Percentiles rank a stretch among this genome's conserved stretches.
Evolutionary conservation across 805 yeast genomes (phyloP).

Genomic region (Candida berthetii): DNA sequence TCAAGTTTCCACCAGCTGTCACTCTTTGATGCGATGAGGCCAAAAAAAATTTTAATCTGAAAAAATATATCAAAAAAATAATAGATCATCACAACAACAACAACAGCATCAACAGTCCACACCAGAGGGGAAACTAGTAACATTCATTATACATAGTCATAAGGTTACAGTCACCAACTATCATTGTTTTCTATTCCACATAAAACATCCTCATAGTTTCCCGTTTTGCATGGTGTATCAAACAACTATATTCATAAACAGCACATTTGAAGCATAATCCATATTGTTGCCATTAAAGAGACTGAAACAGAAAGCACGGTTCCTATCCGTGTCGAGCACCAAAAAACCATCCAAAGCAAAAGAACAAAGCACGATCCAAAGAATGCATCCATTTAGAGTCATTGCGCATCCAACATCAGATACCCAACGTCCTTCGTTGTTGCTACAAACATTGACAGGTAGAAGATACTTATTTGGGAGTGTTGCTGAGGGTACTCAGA

Average conservation of each 20-base stretch:
- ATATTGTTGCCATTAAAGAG: background rate
- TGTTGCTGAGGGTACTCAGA: constrained; percentile 81
- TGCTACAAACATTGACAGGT: constrained; percentile 31
- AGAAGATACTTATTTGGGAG: constrained; percentile 65
- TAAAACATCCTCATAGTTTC: no score
- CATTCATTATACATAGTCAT: no score
- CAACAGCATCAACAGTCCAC: no score
- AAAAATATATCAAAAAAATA: no score
- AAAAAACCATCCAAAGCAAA: background rate
- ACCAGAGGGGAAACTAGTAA: no score
- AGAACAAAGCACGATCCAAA: constrained; percentile 1
- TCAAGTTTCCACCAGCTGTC: no score
- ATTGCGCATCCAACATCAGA: constrained; percentile 61
- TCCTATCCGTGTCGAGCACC: background rate
- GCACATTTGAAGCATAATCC: background rate
- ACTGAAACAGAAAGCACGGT: background rate
- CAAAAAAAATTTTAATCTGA: no score
- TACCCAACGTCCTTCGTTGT: constrained; percentile 46
- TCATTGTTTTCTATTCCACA: no score
- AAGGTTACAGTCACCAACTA: no score
- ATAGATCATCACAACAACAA: no score
- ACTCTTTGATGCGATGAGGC: no score
- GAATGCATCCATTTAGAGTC: constrained; percentile 45
- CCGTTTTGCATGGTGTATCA: no score
- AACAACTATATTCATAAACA: background rate